phyloP scores from a whole-genome alignment of 192 early-diverging fungal genomes.

The Backusella circina region DNA sequence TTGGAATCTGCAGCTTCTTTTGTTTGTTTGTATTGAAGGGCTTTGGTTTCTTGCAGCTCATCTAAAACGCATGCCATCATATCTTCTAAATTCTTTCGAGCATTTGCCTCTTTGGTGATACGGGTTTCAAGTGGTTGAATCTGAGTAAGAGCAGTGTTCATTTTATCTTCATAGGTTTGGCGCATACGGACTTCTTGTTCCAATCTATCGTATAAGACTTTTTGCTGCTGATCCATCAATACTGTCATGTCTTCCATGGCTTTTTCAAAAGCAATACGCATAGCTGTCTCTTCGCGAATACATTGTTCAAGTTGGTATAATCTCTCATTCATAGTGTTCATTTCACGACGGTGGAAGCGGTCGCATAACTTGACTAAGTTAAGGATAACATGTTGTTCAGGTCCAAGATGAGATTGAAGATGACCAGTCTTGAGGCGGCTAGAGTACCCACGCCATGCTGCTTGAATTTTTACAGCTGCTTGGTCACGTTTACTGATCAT shows the following conservation, averaged over 20 bases:
- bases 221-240: constrained; percentile 28
- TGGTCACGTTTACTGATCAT: neutral
- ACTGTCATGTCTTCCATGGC: constrained; percentile 30
- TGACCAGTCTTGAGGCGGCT: neutral
- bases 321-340: neutral
- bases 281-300: constrained; percentile 22
- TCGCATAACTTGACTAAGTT: neutral
- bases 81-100: constrained; percentile 20
- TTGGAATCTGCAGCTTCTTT: constrained; percentile 15
- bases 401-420: neutral
- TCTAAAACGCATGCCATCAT: constrained; percentile 19
- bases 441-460: constrained; percentile 15
- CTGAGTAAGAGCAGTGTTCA: constrained; percentile 3
- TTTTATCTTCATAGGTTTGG: constrained; percentile 18
- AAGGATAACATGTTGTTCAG: neutral
- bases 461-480: constrained; percentile 19
- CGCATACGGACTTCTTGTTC: constrained; percentile 29
- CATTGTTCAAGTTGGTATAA: constrained; percentile 9
- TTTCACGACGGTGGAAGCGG: constrained; percentile 1
- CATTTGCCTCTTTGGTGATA: constrained; percentile 9
- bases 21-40: neutral
- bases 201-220: constrained; percentile 19
- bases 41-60: constrained; percentile 21
- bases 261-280: constrained; percentile 29
- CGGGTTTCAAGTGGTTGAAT: constrained; percentile 11